A percentile compares a stretch with the other conserved stretches of the same genome.
Evolutionary conservation across 2,329 filamentous ascomycete genomes (phyloP).

Genomic region (Parasarocladium wereldwijsianum): DNA sequence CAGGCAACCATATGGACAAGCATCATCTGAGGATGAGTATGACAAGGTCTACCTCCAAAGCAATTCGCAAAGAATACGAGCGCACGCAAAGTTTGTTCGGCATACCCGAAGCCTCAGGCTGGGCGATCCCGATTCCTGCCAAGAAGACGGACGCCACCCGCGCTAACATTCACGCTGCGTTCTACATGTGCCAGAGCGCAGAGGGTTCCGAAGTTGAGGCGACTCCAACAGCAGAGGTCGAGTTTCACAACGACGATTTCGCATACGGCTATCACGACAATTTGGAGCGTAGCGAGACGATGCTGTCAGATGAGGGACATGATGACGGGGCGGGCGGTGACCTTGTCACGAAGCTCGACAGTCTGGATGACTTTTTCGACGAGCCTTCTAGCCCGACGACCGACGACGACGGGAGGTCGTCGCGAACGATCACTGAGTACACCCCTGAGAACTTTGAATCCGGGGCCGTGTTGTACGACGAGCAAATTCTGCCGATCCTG

Average conservation of each 20-base stretch:
- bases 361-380: constrained; percentile 71
- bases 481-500: constrained; percentile 80
- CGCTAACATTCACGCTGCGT: constrained; percentile 87
- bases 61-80: constrained; percentile 86
- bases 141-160: constrained; percentile 77
- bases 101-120: constrained; percentile 88
- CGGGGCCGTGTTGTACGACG: constrained; percentile 75
- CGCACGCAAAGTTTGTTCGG: constrained; percentile 89
- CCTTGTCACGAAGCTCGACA: constrained; percentile 65
- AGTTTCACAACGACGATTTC: constrained; percentile 85
- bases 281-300: constrained; percentile 67
- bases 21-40: constrained; percentile 97
- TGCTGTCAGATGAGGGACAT: constrained; percentile 75
- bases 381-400: constrained; percentile 46
- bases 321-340: constrained; percentile 59
- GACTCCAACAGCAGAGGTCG: constrained; percentile 68
- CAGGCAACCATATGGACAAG: constrained; percentile 80
- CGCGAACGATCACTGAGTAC: constrained; percentile 49
- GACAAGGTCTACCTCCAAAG: constrained; percentile 73
- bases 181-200: constrained; percentile 75
- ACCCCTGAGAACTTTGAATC: constrained; percentile 53
- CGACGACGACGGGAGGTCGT: constrained; percentile 44
- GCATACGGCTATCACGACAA: constrained; percentile 65
- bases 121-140: constrained; percentile 89
- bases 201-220: constrained; percentile 43